Base-by-base conservation (phyloP, 2,329 filamentous ascomycete genomes). In the Pseudocercospora macadamiae region DNA sequence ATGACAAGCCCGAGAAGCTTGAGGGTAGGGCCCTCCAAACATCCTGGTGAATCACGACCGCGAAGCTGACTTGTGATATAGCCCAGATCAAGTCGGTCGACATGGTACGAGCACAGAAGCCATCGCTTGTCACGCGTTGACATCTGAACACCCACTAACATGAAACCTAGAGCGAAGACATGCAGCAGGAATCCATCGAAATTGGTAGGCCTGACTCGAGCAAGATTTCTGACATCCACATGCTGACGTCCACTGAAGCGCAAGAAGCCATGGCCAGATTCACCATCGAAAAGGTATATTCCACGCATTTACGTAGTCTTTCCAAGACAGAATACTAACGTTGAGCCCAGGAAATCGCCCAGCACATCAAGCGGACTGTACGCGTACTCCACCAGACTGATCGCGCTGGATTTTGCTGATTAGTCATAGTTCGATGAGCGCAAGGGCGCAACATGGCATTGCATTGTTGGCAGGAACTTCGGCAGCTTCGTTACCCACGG, bases 381-480 rank as follows among this genome's bases (percentile, higher is more conserved):
- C 68, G 63, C 55, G 21, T 28, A 34, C 3, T 49, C 8, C 47
- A 8, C 45, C 48, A n/a, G 23, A 25, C 42, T 25, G 23, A 23
- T n/a, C 23, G 14, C 6, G 26, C 21, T 1, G 9, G 16, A 16
- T 3, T n/a, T 26, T 12, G 56, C 58, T 60, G 14, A 60, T 34
- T 25, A 23, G 8, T 34, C n/a, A 71, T 45, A 97, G 93, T 97
- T 99, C 72, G 95, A 99, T 76, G 90, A 91, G 72, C 89, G 93
- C 74, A 97, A 97, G 81, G 95, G 95, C 32, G 93, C 93, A 64
- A 99, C 95, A 75, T 99, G 93, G 95, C 95, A 99, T 79, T 99
- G 95, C 79, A 97, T 99, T 68, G 95, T 99, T 30, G 95, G 95
- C 64, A 86, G 95, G 68, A 97, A 99, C 83, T 99, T 99, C 80